A percentile compares a stretch with the other conserved stretches of the same genome.
Conservation (phyloP, 208 protist species). For the Crithidia bombi region DNA sequence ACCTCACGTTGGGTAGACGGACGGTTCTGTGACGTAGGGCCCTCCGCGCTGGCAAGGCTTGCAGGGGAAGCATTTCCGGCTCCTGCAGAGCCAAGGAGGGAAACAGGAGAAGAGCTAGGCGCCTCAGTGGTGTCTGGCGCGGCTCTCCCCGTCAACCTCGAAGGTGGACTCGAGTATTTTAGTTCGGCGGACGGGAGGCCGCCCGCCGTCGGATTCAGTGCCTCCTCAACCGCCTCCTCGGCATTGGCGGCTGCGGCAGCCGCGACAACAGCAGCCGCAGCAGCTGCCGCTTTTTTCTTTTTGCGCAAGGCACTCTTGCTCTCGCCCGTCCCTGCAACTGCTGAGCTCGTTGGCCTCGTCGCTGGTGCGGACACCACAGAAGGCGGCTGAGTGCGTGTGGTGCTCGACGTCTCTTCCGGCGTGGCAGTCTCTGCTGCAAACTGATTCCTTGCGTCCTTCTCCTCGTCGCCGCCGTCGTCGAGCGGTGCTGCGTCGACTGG, state of each 20-base stretch:
- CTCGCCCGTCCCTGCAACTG: background rate
- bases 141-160: background rate
- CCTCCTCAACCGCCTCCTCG: background rate
- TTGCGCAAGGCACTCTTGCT: conserved; percentile 25
- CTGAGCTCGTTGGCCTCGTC: background rate
- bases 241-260: conserved; percentile 2
- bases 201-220: background rate
- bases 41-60: no score
- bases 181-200: background rate
- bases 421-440: background rate
- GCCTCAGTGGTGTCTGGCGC: background rate
- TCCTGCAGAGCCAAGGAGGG: no score
- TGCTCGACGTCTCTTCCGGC: background rate
- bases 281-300: conserved; percentile 17
- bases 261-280: conserved; percentile 10
- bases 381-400: background rate
- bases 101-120: no score
- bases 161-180: background rate
- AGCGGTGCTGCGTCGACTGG: background rate
- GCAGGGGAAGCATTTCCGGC: no score
- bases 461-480: background rate
- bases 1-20: background rate
- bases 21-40: background rate
- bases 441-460: background rate
- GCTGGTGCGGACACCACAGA: background rate